Base-by-base conservation (phyloP, 805 yeast genomes). In the Yamadazyma sp. region DNA sequence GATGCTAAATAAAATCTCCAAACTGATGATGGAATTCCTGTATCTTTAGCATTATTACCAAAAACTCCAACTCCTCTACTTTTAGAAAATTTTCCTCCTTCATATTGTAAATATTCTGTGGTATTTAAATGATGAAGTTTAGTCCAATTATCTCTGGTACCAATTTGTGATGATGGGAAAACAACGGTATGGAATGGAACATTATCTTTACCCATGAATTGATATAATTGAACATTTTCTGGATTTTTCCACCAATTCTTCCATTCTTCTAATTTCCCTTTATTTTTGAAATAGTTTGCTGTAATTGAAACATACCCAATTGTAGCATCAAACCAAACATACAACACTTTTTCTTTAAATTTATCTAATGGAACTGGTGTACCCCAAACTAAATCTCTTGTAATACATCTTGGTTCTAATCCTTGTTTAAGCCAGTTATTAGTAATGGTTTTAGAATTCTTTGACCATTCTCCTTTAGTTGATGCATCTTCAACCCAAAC, bases 191-290 rank as follows among this genome's bases (percentile, higher is more conserved):
- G 99, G 86, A 93, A 93, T 21, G 98, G 97, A 52, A 89, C 97
- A 56, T 93, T 93, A 64, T 93, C 99, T 62, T 93, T 93, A 64
- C 99, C 99, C 99, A 93, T 93, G 62, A 93, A 93, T 70, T 93
- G 99, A 60, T 86, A 87, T 48, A 93, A 70, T 47, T 84, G 65
- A 44, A 93, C 96, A 43, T 88, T 60, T 35, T 88, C 87, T n/a
- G 96, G 95, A 55, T 84, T 72, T 51, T 77, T 78, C 99, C 99
- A 93, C 98, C 98, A 91, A 49, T 77, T 57, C 52, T 74, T 66
- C 98, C 98, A 91, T 35, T 73, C 75, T 5, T 55, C 56, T 9
- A 48, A 33, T 23, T 37, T 39, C 4, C 39, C 40, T 29, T 67
- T 66, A 29, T 53, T 51, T 43, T 64, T 57, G 50, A 67, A 65